Conservation (phyloP, 208 protist genomes). For the Blechomonas ayalai region DNA sequence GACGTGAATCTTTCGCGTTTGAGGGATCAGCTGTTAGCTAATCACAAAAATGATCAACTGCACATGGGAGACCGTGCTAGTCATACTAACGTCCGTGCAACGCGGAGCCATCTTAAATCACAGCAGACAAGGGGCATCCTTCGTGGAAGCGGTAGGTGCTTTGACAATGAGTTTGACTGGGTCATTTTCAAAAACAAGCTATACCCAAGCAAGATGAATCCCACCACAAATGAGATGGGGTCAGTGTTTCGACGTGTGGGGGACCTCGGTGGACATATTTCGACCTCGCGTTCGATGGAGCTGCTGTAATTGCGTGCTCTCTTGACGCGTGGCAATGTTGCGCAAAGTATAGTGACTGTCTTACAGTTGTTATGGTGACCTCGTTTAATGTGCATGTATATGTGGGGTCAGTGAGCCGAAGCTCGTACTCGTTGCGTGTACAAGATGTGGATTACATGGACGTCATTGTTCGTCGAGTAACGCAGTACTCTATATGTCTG, state of each 20-base stretch:
- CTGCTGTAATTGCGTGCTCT: too few relatives aligned
- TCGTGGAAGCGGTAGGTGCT: conserved; percentile 46
- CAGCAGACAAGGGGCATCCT: conserved; percentile 46
- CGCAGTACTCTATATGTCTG: too few relatives aligned
- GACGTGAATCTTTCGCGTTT: conserved; percentile 20
- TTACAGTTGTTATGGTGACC: too few relatives aligned
- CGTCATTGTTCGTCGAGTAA: too few relatives aligned
- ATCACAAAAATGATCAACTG: conserved; percentile 14
- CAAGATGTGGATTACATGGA: too few relatives aligned
- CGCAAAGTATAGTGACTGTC: too few relatives aligned
- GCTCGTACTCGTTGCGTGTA: too few relatives aligned
- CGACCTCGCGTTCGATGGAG: conserved; percentile 70
- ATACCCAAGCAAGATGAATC: conserved; percentile 81
- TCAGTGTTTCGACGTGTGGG: conserved; percentile 82
- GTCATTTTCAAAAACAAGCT: conserved; percentile 74
- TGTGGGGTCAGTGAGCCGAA: too few relatives aligned
- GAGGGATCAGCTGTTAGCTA: conserved; percentile 12
- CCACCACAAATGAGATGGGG: conserved; percentile 70
- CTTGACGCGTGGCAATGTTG: too few relatives aligned
- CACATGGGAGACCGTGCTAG: too few relatives aligned
- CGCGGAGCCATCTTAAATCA: conserved; percentile 22
- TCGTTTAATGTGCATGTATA: too few relatives aligned
- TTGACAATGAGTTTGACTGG: conserved; percentile 86
- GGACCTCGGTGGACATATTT: conserved; percentile 64
- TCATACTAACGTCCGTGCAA: too few relatives aligned